Base-by-base conservation (phyloP, 2,329 filamentous ascomycete genomes). In the Penicillium sp. region DNA sequence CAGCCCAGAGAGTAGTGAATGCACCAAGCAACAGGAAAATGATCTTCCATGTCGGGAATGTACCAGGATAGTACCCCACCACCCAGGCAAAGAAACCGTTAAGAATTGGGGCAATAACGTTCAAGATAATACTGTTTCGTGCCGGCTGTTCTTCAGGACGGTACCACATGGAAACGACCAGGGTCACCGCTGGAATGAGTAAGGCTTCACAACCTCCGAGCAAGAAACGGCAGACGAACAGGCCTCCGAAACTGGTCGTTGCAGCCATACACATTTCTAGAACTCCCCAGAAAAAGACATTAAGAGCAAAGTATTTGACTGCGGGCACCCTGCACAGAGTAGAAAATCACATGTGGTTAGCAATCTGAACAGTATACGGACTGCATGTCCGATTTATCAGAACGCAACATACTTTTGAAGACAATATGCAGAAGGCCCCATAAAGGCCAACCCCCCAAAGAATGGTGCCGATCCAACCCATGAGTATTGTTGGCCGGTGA, bases 231-330 rank as follows among this genome's bases (percentile, higher is more conserved):
- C 51, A 53, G 18, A 53, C 40, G 40, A 53, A 47, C 24, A 53
- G 40, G 11, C 40, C 40, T 5, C 38, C 24, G 42, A 47, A 46
- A 38, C 45, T 33, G 51, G 40, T 38, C 9, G 40, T 46, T 18
- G 51, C 51, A 23, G 51, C 51, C 40, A 46, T 45, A 26, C 51
- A 53, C 51, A 53, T 53, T n/a, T 53, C 51, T 16, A 53, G 26
- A 14, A 53, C 24, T 2, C 51, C 51, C 51, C 51, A 47, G 40
- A 53, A 47, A 20, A 53, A 46, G 9, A 53, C 43, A 18, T 53
- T 53, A 8, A 53, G 1, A 9, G 51, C 51, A 47, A 53, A 47
- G 26, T 35, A 53, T 30, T 53, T 53, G 24, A 45, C 51, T 21
- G 51, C 45, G n/a, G 52, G 45, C 2, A 49, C 49, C 20, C 49